phyloP scores from a whole-genome alignment of 2,329 filamentous ascomycete genomes.

The Phyllosticta citriasiana region DNA sequence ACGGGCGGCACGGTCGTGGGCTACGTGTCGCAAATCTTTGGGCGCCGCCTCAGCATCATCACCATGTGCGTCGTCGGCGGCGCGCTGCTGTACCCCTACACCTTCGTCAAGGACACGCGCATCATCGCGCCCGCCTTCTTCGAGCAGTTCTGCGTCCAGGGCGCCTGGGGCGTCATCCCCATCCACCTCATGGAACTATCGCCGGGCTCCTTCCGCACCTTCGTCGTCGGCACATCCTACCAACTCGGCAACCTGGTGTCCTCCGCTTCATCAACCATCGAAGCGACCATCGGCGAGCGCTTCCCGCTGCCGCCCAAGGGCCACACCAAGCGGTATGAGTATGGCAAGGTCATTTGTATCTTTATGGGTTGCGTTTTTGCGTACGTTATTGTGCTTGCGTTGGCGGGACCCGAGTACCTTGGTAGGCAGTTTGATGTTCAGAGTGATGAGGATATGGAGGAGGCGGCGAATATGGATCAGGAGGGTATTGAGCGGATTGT shows the following conservation, averaged over 20 bases:
- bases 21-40: conserved; percentile 37
- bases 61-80: conserved; percentile 52
- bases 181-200: conserved; percentile 65
- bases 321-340: conserved; percentile 35
- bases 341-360: conserved; percentile 78
- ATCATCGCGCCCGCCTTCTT: conserved; percentile 78
- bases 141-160: conserved; percentile 41
- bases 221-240: conserved; percentile 64
- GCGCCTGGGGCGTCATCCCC: conserved; percentile 30
- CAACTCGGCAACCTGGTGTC: conserved; percentile 69
- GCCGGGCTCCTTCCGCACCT: conserved; percentile 62
- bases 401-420: conserved; percentile 49
- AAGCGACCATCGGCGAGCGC: conserved; percentile 61
- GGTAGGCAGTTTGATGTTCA: conserved; percentile 23
- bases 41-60: conserved; percentile 38
- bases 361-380: conserved; percentile 79
- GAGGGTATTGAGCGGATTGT: conserved; percentile 9
- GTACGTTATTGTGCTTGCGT: conserved; percentile 51
- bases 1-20: conserved; percentile 37
- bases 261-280: conserved; percentile 62
- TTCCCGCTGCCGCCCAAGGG: conserved; percentile 56
- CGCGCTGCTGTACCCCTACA: conserved; percentile 75
- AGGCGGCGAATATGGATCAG: conserved; percentile 15
- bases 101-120: conserved; percentile 50
- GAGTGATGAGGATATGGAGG: conserved; percentile 25